Base-by-base conservation (phyloP, 148 eudicot species). In the Tetragonia tetragonoides region DNA sequence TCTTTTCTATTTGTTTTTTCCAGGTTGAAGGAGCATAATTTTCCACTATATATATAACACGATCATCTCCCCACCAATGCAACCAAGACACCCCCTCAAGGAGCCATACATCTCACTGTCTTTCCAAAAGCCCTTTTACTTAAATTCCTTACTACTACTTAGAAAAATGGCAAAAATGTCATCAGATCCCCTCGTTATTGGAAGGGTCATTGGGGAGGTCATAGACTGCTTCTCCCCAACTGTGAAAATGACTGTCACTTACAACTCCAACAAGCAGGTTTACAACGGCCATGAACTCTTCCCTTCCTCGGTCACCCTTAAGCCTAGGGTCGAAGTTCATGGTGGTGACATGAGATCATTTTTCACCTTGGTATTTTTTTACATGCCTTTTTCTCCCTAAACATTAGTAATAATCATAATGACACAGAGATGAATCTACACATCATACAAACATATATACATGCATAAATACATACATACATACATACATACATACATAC, bases 231-330 rank as follows among this genome's bases (percentile, higher is more conserved):
- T 86, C 64, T 79, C 72, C 40, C 88, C 86, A 72, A 81, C 54
- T 40, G 72, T 86, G 37, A 76, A 61, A 76, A 86, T 86, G 85
- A 72, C 81, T 61, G 83, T 86, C 34, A 76, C 74, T 68, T 86
- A 81, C 63, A 81, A 73, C 64, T 81, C 82, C 3, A 86, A 69
- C 74, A 83, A 86, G 76, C 86, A 84, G 40, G 88, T 86, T 70
- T 86, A 75, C 79, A 86, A 86, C 81, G 88, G 88, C 24, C 88
- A 86, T 79, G 88, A 86, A n/a, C 76, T 86, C 76, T 84, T 81
- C 75, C 88, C 88, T 71, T 86, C 88, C 46, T 15, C 51, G 59
- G 83, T 86, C 77, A 81, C 86, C 47, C 71, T 56, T 62, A 86
- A 79, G 75, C 88, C 88, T 70, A 81, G 76, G 80, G 85, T 86